Evolutionary conservation across 1,284 basidiomycete genomes (phyloP), one percentile per base, ranked within the genome.

Genomic region (Afroboletus lepidellus): DNA sequence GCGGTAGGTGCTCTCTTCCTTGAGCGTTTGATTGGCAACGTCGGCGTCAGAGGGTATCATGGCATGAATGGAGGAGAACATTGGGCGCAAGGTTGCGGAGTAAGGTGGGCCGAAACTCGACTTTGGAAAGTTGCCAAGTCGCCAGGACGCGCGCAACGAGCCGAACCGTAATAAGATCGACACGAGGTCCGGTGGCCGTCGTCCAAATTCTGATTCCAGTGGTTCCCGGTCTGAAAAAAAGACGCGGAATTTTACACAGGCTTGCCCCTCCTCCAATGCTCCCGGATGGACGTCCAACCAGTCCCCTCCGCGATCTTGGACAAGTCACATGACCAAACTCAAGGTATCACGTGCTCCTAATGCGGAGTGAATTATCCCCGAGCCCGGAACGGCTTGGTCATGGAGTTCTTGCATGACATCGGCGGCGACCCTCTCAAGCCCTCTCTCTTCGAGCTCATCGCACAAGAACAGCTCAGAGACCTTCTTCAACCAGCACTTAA

Each of bases 401-500:
- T 93, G 90, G 87, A 92, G 66, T 92, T 92, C 76, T 86, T 87
- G 70, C 85, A 85, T 57, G 84, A 86, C 61, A 74, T 83, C 5
- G 85, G 86, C 29, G 77, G 78, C 8, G 85, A 91, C 63, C 80
- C 85, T 13, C 72, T 86, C 45, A 87, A 91, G 53, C 97, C 97
- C 0, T 95, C 94, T 11, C 77, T 99, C 41, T 99, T 98, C 65
- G 97, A 99, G 72, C 83, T 99, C 5, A 79, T 97, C 24, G 95
- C 95, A 1, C 94, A 98, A 69, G 94, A 98, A 58, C 96, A 99
- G 69, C 82, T 99, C 21, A 77, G 89, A 55, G 92, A 95, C 60
- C 79, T 98, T 1, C 79, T 99, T 21, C 94, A 98, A 61, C 97
- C 97, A 8, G 95, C 96, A 13, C 75, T 98, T 62, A 94, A 96